Evolutionary conservation across 176 grass and related monocot species (phyloP).

Genomic region (Thalia dealbata): DNA sequence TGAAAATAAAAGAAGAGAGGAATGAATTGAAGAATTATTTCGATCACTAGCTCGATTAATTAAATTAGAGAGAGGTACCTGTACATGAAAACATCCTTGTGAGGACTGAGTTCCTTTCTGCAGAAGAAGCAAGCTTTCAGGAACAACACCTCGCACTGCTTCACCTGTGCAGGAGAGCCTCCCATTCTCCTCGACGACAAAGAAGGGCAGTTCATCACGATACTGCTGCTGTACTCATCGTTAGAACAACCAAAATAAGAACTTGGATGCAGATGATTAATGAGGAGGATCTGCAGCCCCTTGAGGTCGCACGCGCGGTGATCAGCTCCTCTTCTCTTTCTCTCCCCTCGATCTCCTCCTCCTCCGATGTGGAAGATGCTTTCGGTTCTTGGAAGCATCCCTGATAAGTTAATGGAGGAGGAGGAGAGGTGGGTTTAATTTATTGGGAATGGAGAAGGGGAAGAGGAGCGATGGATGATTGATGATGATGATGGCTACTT

Average conservation of each 20-base stretch:
- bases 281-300: constrained; percentile 37
- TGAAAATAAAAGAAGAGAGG: too few species aligned
- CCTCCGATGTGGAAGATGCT: constrained; percentile 80
- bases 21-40: too few species aligned
- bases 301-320: not conserved
- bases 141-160: constrained; percentile 16
- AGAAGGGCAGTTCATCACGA: constrained; percentile 54
- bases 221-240: too few species aligned
- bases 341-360: constrained; percentile 23
- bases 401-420: constrained; percentile 11
- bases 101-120: constrained; percentile 42
- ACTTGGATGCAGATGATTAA: constrained; percentile 21
- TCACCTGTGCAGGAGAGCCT: too few species aligned
- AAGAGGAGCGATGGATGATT: too few species aligned
- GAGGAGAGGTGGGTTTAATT: not conserved
- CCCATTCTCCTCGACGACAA: not conserved
- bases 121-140: constrained; percentile 41
- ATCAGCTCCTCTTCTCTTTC: too few species aligned
- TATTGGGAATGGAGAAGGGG: not conserved
- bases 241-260: too few species aligned
- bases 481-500: constrained; percentile 46
- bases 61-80: constrained; percentile 28
- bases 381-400: constrained; percentile 50
- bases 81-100: constrained; percentile 57
- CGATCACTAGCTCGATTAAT: too few species aligned